Evolutionary conservation across 345 rosid genomes (phyloP).

Genomic region (Lepidium aucheri): DNA sequence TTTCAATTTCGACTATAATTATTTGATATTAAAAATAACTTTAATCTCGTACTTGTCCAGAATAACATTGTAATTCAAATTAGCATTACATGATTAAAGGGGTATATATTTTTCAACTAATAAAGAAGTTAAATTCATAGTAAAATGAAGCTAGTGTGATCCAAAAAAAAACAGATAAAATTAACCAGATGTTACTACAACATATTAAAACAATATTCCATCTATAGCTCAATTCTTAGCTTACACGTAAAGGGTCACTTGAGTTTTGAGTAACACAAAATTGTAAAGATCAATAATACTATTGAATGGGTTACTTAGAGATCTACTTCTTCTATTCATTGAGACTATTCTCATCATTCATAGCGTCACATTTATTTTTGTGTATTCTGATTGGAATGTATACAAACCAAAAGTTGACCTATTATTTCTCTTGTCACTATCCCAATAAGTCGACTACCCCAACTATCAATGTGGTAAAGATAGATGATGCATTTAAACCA

Average conservation of each 20-base stretch:
- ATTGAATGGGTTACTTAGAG: conserved; percentile 30
- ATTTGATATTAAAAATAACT: too few relatives aligned
- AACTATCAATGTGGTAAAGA: neutral
- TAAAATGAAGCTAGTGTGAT: too few relatives aligned
- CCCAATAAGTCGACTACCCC: neutral
- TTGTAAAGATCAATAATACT: conserved; percentile 19
- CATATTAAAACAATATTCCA: neutral
- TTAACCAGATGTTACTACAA: neutral
- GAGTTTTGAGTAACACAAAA: conserved; percentile 33
- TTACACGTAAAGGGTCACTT: conserved; percentile 47
- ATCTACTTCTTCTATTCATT: conserved; percentile 22
- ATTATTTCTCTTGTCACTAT: neutral
- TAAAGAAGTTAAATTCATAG: neutral
- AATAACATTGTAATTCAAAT: too few relatives aligned
- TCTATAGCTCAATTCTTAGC: conserved; percentile 34
- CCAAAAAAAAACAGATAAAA: too few relatives aligned
- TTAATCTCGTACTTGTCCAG: too few relatives aligned
- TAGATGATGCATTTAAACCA: too few relatives aligned
- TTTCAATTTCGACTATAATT: too few relatives aligned
- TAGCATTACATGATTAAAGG: too few relatives aligned
- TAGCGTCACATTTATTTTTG: neutral
- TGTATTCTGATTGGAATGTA: neutral
- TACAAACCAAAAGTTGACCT: neutral
- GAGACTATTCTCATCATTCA: conserved; percentile 38
- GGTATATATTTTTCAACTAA: neutral